Percentiles rank a stretch among this genome's conserved stretches.
phyloP scores from a whole-genome alignment of 108 stramenopile species.

The Cyclotella atomus region DNA sequence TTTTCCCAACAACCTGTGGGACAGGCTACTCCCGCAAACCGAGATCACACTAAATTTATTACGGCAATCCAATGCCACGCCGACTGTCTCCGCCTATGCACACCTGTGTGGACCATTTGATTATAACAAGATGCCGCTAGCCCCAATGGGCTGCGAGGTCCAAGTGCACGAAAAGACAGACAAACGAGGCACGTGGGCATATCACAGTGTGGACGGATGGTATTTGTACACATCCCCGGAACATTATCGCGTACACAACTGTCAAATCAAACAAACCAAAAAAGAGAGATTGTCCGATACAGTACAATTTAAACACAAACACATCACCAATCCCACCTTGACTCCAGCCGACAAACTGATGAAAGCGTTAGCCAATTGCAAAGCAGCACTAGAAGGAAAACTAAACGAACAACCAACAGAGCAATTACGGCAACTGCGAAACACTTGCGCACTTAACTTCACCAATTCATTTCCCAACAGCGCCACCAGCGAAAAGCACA shows the following conservation, averaged over 20 bases:
- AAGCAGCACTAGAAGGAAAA: not conserved
- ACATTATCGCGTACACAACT: not conserved
- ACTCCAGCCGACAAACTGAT: not conserved
- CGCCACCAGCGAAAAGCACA: too few species aligned
- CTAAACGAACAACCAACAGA: not conserved
- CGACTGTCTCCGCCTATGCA: constrained; percentile 41
- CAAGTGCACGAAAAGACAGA: not conserved
- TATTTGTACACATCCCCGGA: not conserved
- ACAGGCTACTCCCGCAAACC: too few species aligned
- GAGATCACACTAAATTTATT: constrained; percentile 40
- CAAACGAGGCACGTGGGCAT: not conserved
- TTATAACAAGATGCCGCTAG: not conserved
- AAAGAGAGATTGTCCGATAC: not conserved
- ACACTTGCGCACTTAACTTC: not conserved
- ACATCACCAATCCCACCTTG: not conserved
- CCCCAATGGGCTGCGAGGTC: not conserved
- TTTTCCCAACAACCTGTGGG: not conserved
- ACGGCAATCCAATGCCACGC: constrained; percentile 45
- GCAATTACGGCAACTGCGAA: not conserved
- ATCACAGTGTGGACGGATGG: not conserved
- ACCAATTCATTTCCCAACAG: not conserved
- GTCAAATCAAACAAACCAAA: not conserved
- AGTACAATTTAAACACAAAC: not conserved
- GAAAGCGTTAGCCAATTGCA: not conserved
- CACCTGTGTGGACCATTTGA: not conserved